These are phyloP conservation scores for Periconia digitata DNA, from an alignment of 2,329 filamentous ascomycete genomes.

Conservation along the genomic window DNA sequence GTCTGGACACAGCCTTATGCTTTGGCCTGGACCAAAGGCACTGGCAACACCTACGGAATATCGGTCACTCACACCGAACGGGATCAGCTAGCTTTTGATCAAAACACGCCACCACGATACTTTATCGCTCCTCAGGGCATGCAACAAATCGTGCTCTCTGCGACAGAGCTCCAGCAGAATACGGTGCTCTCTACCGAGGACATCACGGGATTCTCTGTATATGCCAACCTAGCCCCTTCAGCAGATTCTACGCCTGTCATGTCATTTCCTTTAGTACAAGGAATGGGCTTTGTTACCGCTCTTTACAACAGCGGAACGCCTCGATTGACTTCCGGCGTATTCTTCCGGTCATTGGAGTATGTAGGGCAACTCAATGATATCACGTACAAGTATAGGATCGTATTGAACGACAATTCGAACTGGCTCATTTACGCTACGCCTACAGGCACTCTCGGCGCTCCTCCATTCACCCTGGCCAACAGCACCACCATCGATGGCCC, in stretches of 20 bases:
- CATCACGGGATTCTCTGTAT: slow-evolving; percentile 59
- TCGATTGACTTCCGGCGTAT: slow-evolving; percentile 71
- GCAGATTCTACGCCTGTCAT: slow-evolving; percentile 60
- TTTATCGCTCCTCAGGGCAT: slow-evolving; percentile 85
- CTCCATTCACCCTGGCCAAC: slow-evolving; percentile 70
- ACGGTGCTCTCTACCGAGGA: slow-evolving; percentile 60
- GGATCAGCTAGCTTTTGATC: slow-evolving; percentile 59
- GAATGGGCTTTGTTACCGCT: slow-evolving; percentile 84
- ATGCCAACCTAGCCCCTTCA: slow-evolving; percentile 67
- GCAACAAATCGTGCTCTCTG: slow-evolving; percentile 79
- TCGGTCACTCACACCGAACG: slow-evolving; percentile 74
- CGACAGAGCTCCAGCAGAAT: slow-evolving; percentile 66
- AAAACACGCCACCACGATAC: slow-evolving; percentile 56
- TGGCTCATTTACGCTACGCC: slow-evolving; percentile 83
- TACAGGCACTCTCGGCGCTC: slow-evolving; percentile 55
- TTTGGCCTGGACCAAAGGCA: slow-evolving; percentile 48
- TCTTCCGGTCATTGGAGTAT: slow-evolving; percentile 67
- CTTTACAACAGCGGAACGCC: slow-evolving; percentile 73
- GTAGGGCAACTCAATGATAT: slow-evolving; percentile 45
- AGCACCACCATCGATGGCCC: slow-evolving; percentile 67
- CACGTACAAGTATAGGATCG: slow-evolving; percentile 74
- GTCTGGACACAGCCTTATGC: slow-evolving; percentile 71
- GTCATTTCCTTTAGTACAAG: slow-evolving; percentile 81
- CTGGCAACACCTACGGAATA: slow-evolving; percentile 74
- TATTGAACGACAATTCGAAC: slow-evolving; percentile 65